Base-by-base conservation (phyloP, 176 grass and related monocot species). In the Bonia amplexicaulis region DNA sequence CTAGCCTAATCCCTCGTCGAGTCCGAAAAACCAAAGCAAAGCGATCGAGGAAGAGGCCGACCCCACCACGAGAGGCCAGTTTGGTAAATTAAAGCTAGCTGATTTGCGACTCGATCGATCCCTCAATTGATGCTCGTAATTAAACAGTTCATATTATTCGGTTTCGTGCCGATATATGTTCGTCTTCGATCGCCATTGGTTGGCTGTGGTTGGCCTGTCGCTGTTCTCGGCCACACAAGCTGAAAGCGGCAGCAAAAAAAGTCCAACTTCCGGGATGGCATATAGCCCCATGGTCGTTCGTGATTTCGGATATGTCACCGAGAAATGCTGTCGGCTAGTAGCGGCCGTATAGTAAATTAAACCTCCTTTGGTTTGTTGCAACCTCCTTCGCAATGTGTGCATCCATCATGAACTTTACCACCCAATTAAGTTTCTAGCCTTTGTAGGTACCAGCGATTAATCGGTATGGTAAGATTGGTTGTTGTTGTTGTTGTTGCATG, bases 191-290 rank as follows among this genome's bases (percentile, higher is more conserved):
- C 29, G 45, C 72, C 82, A 84, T 74, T 74, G 82, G 82, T 76
- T 90, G 80, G 85, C 61, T 12, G 66, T 65, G 82, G 82, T 76
- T 90, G 80, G 85, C 42, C 17, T 78, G 85, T 87, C 85, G 85
- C 85, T 87, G 76, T 90, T 90, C 31, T 52, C 42, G 53, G 85
- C 75, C 85, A 84, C 89, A 41, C 58, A 80, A 84, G 69, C 53
- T 84, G 85, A 87, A 83, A 90, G 75, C 85, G 75, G 84, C 89
- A 35, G 51, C 68, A 51, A 45, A 44, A 90, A 90, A 87, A 33
- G 89, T 87, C 85, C 89, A 87, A 87, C 74, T 53, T 87, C 89
- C 51, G 84, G 51, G 67, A 86, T 87, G 74, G 80, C 49, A 74
- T 71, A 59, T 72, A 35, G 65, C 64, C 73, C 73, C 70, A 83